These are phyloP conservation scores for Cercospora zeina DNA, from an alignment of 2,329 filamentous ascomycete genomes.

Conservation along the genomic window DNA sequence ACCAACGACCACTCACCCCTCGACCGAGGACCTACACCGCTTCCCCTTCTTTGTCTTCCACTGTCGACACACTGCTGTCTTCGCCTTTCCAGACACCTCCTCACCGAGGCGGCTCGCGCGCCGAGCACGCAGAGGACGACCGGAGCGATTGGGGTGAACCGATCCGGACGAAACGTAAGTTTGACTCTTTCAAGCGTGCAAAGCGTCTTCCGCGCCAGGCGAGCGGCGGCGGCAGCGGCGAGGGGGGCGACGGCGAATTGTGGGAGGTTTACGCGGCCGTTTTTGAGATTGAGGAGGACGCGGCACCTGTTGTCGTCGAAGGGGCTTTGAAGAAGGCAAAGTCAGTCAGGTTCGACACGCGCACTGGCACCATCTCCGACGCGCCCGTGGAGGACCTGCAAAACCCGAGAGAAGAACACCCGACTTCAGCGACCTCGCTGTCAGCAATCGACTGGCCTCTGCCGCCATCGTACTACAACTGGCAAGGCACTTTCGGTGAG, in stretches of 20 bases:
- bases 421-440: conserved; percentile 32
- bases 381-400: conserved; percentile 2
- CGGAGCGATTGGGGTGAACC: conserved; percentile 17
- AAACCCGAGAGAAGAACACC: conserved; percentile 1
- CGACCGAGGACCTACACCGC: conserved; percentile 27
- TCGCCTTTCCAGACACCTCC: conserved; percentile 32
- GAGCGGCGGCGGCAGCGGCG: conserved; percentile 18
- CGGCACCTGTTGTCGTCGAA: background rate
- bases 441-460: conserved; percentile 38
- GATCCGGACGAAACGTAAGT: conserved; percentile 38
- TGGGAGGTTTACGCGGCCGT: conserved; percentile 40
- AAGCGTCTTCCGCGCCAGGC: conserved; percentile 36
- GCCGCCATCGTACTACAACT: conserved; percentile 33
- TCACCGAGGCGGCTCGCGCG: conserved; percentile 13
- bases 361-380: conserved; percentile 7
- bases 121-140: conserved; percentile 18
- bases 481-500: conserved; percentile 36
- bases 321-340: conserved; percentile 16
- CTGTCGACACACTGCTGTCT: conserved; percentile 31
- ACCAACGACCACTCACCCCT: conserved; percentile 25
- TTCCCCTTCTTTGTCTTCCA: conserved; percentile 32
- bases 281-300: conserved; percentile 24
- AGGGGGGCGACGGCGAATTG: conserved; percentile 20
- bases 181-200: conserved; percentile 32
- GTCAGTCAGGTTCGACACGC: conserved; percentile 8